Evolutionary conservation across 176 grass and related monocot genomes (phyloP).

Genomic region (Leersia perrieri): DNA sequence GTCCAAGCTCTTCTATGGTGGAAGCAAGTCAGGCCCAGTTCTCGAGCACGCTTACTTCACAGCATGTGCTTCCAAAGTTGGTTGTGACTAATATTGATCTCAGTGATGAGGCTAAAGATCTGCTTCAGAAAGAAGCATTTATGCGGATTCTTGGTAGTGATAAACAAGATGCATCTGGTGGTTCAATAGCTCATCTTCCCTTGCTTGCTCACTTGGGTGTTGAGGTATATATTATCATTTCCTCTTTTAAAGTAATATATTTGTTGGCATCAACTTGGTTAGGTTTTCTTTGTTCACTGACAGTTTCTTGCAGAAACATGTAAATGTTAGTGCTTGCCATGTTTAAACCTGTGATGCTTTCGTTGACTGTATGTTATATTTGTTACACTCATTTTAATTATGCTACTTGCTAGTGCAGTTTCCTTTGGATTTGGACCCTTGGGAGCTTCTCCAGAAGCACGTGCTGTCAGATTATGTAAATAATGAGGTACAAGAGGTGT

Average conservation of each 20-base stretch:
- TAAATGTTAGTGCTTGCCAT: background rate
- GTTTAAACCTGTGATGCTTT: slow-evolving; percentile 18
- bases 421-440: slow-evolving; percentile 83
- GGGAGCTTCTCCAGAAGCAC: slow-evolving; percentile 82
- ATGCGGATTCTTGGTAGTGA: slow-evolving; percentile 72
- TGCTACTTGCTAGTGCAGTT: slow-evolving; percentile 61
- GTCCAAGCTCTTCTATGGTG: slow-evolving; percentile 47
- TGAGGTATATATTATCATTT: slow-evolving; percentile 64
- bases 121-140: slow-evolving; percentile 79
- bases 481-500: slow-evolving; percentile 71
- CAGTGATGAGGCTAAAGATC: slow-evolving; percentile 81
- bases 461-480: slow-evolving; percentile 79
- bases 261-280: slow-evolving; percentile 30
- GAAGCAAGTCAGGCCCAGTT: slow-evolving; percentile 59
- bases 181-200: slow-evolving; percentile 57
- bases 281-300: background rate
- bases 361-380: slow-evolving; percentile 8
- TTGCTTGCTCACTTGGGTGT: slow-evolving; percentile 85
- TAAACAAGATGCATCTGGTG: slow-evolving; percentile 64
- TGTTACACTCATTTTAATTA: slow-evolving; percentile 18
- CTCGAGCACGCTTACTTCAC: slow-evolving; percentile 37
- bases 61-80: slow-evolving; percentile 82
- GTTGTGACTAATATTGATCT: slow-evolving; percentile 68
- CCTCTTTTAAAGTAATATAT: slow-evolving; percentile 10
- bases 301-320: background rate